A percentile compares a stretch with the other conserved stretches of the same genome.
These are phyloP conservation scores for Lipomyces orientalis DNA, from an alignment of 805 yeast genomes.

Conservation along the genomic window DNA sequence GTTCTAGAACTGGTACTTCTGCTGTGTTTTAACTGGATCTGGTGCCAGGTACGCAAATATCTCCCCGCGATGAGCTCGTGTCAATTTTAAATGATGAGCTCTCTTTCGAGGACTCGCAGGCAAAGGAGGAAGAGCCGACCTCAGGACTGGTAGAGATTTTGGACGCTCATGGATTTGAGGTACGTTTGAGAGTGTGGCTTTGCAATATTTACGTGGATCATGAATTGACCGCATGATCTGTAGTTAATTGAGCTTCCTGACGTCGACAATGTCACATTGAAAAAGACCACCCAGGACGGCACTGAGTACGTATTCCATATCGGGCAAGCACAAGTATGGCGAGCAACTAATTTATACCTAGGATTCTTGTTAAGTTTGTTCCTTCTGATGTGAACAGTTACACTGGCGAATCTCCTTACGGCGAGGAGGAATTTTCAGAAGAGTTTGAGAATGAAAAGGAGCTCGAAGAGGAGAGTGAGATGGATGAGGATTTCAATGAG, in stretches of 20 bases:
- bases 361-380: constrained; percentile 19
- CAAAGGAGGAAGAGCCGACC: constrained; percentile 13
- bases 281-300: constrained; percentile 5
- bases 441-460: constrained; percentile 18
- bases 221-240: not conserved
- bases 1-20: not conserved
- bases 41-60: not conserved
- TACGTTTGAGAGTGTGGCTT: not conserved
- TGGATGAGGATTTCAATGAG: constrained; percentile 11
- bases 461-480: constrained; percentile 16
- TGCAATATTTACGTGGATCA: not conserved
- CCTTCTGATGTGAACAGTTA: constrained; percentile 30
- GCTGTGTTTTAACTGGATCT: not conserved
- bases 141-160: constrained; percentile 4
- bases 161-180: constrained; percentile 15
- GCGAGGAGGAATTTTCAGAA: constrained; percentile 10
- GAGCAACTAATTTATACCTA: not conserved
- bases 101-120: constrained; percentile 21
- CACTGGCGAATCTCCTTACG: constrained; percentile 1
- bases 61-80: constrained; percentile 12
- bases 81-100: constrained; percentile 19
- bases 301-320: constrained; percentile 4
- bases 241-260: constrained; percentile 7
- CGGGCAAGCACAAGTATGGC: not conserved
- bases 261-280: constrained; percentile 11